Evolutionary conservation across 179 eudicot genomes (phyloP), one percentile per base, ranked within the genome.

Genomic region (Beta corolliflora): DNA sequence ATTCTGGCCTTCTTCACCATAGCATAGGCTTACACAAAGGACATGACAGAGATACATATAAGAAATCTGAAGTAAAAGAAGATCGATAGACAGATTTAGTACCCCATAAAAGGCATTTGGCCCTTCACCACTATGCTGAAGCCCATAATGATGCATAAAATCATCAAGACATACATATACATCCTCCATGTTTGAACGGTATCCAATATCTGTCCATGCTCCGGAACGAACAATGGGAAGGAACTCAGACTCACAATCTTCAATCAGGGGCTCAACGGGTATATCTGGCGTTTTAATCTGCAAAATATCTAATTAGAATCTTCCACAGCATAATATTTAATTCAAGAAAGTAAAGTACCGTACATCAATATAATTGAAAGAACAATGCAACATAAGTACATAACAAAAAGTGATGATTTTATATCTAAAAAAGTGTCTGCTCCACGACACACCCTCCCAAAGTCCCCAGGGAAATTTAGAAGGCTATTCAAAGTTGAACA

Each of bases 91-190:
- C 23, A 14, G 36, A 63, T 79, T 21, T 23, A 36, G 60, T 90
- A 94, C 98, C 96, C 94, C 98, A 81, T 94, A 94, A 86, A 94
- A 93, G 48, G 97, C 97, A 88, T 74, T 86, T 13, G 98, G 97
- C 31, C 86, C 90, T 71, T 86, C 87, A 60, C 63, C 82, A 50
- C 82, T 59, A 75, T 73, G 79, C 81, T 89, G 82, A 46, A 87
- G 79, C 78, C 89, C 94, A 82, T 88, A 93, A 13, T 92, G 87
- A 61, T 63, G 83, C 73, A 85, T 72, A 76, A 91, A 89, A 83
- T 91, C 87, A 85, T 94, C 98, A 71, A 89, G 87, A 81, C 97
- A 92, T 23, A 93, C 86, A 79, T 88, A 93, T 16, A 85, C 98
- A 87, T 94, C 98, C 89, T 94, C 98, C 98, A 94, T 94, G 83